Conservation (phyloP, 768 basidiomycete genomes). For the Pisolithus marmoratus region DNA sequence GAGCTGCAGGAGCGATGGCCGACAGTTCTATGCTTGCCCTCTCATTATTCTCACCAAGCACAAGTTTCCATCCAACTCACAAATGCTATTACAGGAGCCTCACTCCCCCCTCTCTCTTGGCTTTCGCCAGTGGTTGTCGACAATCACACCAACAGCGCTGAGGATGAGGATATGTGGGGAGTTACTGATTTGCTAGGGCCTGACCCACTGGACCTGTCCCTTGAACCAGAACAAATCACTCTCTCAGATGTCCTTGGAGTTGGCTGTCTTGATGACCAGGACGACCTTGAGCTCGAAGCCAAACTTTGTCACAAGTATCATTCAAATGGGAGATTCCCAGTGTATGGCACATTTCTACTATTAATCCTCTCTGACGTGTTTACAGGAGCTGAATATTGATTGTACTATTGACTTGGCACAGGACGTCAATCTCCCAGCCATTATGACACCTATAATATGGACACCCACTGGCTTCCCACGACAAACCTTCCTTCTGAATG, state of each 20-base stretch:
- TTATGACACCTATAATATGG: not conserved
- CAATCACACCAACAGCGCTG: not conserved
- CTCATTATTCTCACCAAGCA: conserved; percentile 7
- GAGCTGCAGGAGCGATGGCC: conserved; percentile 15
- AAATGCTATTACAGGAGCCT: not conserved
- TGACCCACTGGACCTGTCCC: too few species aligned
- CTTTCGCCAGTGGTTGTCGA: not conserved
- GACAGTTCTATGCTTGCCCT: conserved; percentile 8
- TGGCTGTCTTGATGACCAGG: not conserved
- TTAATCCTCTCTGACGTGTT: not conserved
- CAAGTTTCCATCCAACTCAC: conserved; percentile 3
- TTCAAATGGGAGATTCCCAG: not conserved
- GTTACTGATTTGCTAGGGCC: not conserved
- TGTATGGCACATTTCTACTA: not conserved
- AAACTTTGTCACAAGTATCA: not conserved
- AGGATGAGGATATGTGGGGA: not conserved
- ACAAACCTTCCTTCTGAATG: not conserved
- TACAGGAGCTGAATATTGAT: not conserved
- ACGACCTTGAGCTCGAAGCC: not conserved
- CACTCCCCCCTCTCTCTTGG: not conserved
- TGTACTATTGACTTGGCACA: not conserved
- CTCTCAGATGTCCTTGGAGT: not conserved
- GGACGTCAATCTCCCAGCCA: not conserved
- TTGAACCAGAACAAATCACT: not conserved
- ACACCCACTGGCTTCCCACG: not conserved